Evolutionary conservation across 1,139 yeast species (phyloP).

Genomic region (Protomyces inundatus): DNA sequence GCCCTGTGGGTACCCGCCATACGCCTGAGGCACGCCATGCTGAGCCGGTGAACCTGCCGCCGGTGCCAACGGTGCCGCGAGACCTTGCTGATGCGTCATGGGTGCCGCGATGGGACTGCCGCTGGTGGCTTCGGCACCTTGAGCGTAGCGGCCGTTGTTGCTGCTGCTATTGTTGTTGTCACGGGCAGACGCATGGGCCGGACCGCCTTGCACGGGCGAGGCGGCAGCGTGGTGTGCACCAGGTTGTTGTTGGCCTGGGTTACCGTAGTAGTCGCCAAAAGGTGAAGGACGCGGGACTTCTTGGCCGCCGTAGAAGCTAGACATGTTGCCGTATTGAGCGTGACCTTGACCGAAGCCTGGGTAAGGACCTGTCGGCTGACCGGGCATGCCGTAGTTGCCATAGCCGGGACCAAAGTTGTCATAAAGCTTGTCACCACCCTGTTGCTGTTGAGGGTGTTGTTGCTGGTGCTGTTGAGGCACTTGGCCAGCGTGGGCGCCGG

Average conservation of each 20-base stretch:
- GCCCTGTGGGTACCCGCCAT: slow-evolving; percentile 6
- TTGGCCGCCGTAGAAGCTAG: slow-evolving; percentile 17
- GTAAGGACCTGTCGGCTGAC: neutral
- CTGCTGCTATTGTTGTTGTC: neutral
- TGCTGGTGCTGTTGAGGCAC: neutral
- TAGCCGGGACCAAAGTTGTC: neutral
- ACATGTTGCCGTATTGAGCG: slow-evolving; percentile 15
- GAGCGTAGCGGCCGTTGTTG: slow-evolving; percentile 2
- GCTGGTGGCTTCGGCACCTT: neutral
- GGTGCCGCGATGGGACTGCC: slow-evolving; percentile 9
- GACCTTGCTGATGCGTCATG: slow-evolving; percentile 3
- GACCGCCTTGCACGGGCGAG: neutral
- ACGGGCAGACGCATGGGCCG: neutral
- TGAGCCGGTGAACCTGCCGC: slow-evolving; percentile 14
- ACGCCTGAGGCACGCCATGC: slow-evolving; percentile 11
- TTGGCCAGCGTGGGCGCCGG: neutral
- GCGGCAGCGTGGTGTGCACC: neutral
- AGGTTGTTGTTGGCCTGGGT: neutral
- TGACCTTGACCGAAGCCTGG: slow-evolving; percentile 10
- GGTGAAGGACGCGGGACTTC: slow-evolving; percentile 15
- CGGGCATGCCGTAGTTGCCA: neutral
- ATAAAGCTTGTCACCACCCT: neutral
- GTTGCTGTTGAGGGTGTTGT: slow-evolving; percentile 1
- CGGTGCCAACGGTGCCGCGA: slow-evolving; percentile 5
- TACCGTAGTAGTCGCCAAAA: slow-evolving; percentile 11